These are phyloP conservation scores for Agapanthus africanus DNA, from an alignment of 106 monocot genomes.

Conservation along the genomic window DNA sequence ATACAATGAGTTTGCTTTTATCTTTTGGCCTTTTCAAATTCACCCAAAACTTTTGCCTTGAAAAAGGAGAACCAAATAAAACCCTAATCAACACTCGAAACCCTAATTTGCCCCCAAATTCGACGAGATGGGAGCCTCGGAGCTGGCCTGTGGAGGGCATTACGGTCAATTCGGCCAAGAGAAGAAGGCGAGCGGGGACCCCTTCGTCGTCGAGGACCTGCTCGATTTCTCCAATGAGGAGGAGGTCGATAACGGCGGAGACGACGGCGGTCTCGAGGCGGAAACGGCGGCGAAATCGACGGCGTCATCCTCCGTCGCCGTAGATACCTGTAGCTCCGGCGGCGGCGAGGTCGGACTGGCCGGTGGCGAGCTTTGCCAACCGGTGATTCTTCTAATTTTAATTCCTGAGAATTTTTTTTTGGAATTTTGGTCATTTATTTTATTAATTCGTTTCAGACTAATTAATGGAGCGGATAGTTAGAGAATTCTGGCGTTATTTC, in stretches of 20 bases:
- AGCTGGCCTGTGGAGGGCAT: conserved; percentile 16
- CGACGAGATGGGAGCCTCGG: conserved; percentile 37
- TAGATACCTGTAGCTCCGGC: conserved; percentile 21
- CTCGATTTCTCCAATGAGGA: conserved; percentile 41
- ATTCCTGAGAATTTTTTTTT: neutral
- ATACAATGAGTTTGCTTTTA: too few species aligned
- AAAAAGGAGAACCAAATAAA: neutral
- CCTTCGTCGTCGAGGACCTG: too few species aligned
- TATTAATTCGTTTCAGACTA: neutral
- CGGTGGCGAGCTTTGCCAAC: conserved; percentile 41
- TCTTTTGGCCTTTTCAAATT: too few species aligned
- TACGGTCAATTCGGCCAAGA: conserved; percentile 17
- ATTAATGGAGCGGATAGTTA: neutral
- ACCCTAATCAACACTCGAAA: neutral
- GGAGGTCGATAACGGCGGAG: neutral
- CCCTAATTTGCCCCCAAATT: neutral
- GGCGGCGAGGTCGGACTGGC: conserved; percentile 18
- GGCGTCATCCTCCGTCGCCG: conserved; percentile 30
- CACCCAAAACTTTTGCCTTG: neutral
- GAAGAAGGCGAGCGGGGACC: conserved; percentile 38
- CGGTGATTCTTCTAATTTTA: conserved; percentile 15
- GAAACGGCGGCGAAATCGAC: conserved; percentile 11
- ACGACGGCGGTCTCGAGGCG: neutral
- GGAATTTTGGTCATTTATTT: neutral
- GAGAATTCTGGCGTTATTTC: neutral